These are phyloP conservation scores for Zarea fungicola DNA, from an alignment of 2,329 filamentous ascomycete genomes.

Conservation along the genomic window DNA sequence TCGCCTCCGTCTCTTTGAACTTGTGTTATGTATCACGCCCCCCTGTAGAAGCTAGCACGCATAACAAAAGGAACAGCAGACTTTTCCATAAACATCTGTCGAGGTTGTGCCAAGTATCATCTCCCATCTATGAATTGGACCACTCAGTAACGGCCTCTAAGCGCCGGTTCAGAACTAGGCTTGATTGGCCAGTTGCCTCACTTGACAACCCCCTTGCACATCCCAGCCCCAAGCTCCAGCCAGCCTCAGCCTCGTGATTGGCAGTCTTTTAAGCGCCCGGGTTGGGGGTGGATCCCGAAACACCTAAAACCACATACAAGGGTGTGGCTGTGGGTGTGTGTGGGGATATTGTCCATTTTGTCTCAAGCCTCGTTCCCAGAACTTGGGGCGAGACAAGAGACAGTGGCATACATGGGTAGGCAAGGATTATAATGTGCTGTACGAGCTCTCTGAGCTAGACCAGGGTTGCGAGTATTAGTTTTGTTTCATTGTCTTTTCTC, in stretches of 20 bases:
- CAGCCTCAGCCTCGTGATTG: constrained; percentile 7
- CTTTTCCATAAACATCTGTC: too few species aligned
- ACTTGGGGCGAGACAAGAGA: too few species aligned
- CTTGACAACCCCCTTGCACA: background rate
- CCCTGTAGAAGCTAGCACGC: too few species aligned
- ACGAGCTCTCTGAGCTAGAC: background rate
- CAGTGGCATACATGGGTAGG: too few species aligned
- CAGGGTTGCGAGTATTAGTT: background rate
- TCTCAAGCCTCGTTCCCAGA: too few species aligned
- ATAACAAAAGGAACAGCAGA: too few species aligned
- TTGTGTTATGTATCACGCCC: too few species aligned
- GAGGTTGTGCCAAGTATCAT: too few species aligned
- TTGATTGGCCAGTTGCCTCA: constrained; percentile 10
- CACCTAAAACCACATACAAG: too few species aligned
- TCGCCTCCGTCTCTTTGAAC: too few species aligned
- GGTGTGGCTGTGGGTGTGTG: too few species aligned
- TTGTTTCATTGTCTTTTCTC: background rate
- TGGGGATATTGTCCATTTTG: background rate
- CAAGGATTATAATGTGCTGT: too few species aligned
- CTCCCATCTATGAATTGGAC: background rate
- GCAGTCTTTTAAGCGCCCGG: constrained; percentile 6
- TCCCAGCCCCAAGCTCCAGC: constrained; percentile 6
- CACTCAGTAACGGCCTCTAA: constrained; percentile 22
- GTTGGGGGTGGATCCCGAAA: constrained; percentile 10
- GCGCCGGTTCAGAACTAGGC: constrained; percentile 21